These are phyloP conservation scores for Malassezia caprae DNA, from an alignment of 1,284 basidiomycete species.

Conservation along the genomic window DNA sequence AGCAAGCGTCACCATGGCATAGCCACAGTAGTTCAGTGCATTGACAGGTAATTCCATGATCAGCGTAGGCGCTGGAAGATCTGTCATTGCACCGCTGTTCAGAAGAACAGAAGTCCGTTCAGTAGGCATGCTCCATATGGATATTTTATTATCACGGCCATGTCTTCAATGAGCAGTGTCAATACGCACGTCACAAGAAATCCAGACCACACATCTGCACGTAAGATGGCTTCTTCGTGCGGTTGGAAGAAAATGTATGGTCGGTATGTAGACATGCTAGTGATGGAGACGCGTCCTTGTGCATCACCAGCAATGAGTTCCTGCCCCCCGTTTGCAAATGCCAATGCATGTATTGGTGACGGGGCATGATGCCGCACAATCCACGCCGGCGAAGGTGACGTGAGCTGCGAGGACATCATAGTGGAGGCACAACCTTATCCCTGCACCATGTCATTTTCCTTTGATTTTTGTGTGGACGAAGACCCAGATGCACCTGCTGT, in stretches of 20 bases:
- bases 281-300: constrained; percentile 11
- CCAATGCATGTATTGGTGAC: constrained; percentile 5
- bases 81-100: neutral
- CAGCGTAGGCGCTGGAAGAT: constrained; percentile 2
- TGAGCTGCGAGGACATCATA: neutral
- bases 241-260: constrained; percentile 10
- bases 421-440: neutral
- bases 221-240: constrained; percentile 8
- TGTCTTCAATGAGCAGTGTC: constrained; percentile 2
- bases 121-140: constrained; percentile 8
- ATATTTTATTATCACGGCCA: constrained; percentile 9
- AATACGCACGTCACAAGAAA: constrained; percentile 14
- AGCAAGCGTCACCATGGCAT: constrained; percentile 2
- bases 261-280: constrained; percentile 8
- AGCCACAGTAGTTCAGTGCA: constrained; percentile 15
- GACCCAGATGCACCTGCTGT: neutral
- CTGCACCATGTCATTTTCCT: constrained; percentile 19
- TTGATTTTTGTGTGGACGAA: constrained; percentile 17
- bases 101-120: neutral
- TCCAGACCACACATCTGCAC: constrained; percentile 13
- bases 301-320: constrained; percentile 12
- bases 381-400: constrained; percentile 6
- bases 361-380: constrained; percentile 16
- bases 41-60: constrained; percentile 4
- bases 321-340: constrained; percentile 1